Conservation (phyloP, 1,284 basidiomycete genomes). For the Ceratobasidium sp. region DNA sequence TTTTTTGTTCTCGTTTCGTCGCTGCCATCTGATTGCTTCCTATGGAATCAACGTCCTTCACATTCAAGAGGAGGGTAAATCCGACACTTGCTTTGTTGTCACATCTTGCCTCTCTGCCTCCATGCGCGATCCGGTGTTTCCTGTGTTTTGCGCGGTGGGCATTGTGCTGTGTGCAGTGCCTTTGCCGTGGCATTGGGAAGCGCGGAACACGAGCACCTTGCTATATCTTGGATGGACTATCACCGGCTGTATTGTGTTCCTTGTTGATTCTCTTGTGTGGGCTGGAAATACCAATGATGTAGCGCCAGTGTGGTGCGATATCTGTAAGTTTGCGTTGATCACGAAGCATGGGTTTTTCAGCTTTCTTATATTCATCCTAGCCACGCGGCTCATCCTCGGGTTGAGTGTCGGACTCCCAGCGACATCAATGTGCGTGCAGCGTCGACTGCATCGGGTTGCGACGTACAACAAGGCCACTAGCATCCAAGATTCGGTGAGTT, state of each 20-base stretch:
- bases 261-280: conserved; percentile 79
- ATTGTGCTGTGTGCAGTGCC: conserved; percentile 68
- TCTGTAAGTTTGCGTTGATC: too few species aligned
- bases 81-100: too few species aligned
- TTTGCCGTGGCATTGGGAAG: conserved; percentile 72
- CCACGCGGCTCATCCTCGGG: too few species aligned
- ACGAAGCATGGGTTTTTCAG: too few species aligned
- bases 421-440: conserved; percentile 68
- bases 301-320: conserved; percentile 82
- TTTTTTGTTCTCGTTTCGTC: too few species aligned
- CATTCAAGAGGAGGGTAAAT: too few species aligned
- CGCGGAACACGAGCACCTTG: conserved; percentile 75
- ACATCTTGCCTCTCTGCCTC: too few species aligned
- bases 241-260: conserved; percentile 68
- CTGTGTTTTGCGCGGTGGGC: conserved; percentile 64
- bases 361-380: too few species aligned
- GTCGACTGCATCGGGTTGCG: conserved; percentile 66
- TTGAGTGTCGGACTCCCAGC: too few species aligned
- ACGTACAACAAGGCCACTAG: conserved; percentile 53
- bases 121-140: conserved; percentile 37
- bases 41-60: too few species aligned
- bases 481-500: conserved; percentile 34
- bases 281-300: conserved; percentile 68
- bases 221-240: conserved; percentile 75
- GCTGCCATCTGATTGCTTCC: too few species aligned